phyloP scores from a whole-genome alignment of 2,329 filamentous ascomycete species.

The Ophiostoma pallidulum region DNA sequence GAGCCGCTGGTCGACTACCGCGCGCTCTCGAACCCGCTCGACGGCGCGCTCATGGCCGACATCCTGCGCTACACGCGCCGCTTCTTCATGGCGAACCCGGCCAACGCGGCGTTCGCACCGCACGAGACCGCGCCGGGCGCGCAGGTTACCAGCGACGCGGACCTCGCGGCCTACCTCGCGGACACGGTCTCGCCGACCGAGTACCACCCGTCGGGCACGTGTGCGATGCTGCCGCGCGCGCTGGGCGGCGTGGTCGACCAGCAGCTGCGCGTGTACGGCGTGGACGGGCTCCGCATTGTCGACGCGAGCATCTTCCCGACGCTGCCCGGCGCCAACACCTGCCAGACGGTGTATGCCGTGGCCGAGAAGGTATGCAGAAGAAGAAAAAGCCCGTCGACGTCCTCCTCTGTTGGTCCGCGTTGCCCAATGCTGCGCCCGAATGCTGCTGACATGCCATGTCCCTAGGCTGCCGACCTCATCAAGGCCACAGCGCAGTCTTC shows the following conservation, averaged over 20 bases:
- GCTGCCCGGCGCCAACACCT: conserved; percentile 19
- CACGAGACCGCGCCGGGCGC: conserved; percentile 28
- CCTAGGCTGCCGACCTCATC: conserved; percentile 6
- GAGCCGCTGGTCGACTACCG: conserved; percentile 31
- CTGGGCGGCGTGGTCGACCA: conserved; percentile 36
- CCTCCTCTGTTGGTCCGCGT: too few relatives aligned
- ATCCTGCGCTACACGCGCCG: conserved; percentile 30
- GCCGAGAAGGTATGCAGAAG: conserved; percentile 22
- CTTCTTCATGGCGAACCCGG: conserved; percentile 21
- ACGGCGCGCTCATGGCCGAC: conserved; percentile 36
- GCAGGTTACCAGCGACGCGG: conserved; percentile 23
- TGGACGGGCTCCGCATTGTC: conserved; percentile 32
- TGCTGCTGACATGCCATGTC: not conserved
- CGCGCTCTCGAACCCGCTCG: conserved; percentile 37
- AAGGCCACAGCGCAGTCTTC: not conserved
- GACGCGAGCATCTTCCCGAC: conserved; percentile 38
- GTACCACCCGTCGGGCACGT: conserved; percentile 34
- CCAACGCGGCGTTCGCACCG: conserved; percentile 25
- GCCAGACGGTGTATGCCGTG: conserved; percentile 21
- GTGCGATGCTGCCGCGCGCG: conserved; percentile 34
- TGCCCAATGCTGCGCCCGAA: not conserved
- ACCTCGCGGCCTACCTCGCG: conserved; percentile 19
- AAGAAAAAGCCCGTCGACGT: too few relatives aligned
- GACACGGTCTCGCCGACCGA: conserved; percentile 17
- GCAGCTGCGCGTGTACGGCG: conserved; percentile 34